Evolutionary conservation across 805 yeast genomes (phyloP).

Genomic region (Grigorovia yakushimaensis): DNA sequence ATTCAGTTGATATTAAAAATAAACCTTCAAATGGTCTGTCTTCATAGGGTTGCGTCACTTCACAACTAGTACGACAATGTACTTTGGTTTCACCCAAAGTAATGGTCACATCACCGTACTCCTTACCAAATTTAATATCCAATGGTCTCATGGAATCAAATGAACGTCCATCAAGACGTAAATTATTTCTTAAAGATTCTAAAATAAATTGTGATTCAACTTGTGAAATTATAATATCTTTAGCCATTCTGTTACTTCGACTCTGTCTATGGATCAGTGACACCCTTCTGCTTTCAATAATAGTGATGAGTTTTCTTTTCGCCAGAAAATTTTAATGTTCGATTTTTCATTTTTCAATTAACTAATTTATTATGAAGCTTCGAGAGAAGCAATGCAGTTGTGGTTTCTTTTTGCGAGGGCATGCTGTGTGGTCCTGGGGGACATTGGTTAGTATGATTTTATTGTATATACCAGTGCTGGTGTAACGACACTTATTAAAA

Average conservation of each 20-base stretch:
- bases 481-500: too few relatives aligned
- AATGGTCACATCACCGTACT: constrained; percentile 75
- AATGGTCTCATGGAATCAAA: constrained; percentile 57
- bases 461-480: too few relatives aligned
- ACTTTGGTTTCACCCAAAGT: constrained; percentile 58
- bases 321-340: background rate
- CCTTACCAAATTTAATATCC: constrained; percentile 53
- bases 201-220: constrained; percentile 56
- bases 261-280: background rate
- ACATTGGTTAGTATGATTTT: too few relatives aligned
- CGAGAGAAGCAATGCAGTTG: too few relatives aligned
- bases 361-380: too few relatives aligned
- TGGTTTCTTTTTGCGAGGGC: too few relatives aligned
- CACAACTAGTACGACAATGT: constrained; percentile 51
- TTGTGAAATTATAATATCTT: constrained; percentile 48
- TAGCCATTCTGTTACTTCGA: constrained; percentile 38
- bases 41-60: constrained; percentile 69
- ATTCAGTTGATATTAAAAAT: constrained; percentile 75
- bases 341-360: background rate
- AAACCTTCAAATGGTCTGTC: constrained; percentile 92
- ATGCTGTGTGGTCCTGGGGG: too few relatives aligned
- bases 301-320: background rate
- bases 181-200: constrained; percentile 50
- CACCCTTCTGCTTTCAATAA: background rate
- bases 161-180: constrained; percentile 62